phyloP scores from a whole-genome alignment of 495 filamentous ascomycete genomes.

The Aspergillus nanangensis region DNA sequence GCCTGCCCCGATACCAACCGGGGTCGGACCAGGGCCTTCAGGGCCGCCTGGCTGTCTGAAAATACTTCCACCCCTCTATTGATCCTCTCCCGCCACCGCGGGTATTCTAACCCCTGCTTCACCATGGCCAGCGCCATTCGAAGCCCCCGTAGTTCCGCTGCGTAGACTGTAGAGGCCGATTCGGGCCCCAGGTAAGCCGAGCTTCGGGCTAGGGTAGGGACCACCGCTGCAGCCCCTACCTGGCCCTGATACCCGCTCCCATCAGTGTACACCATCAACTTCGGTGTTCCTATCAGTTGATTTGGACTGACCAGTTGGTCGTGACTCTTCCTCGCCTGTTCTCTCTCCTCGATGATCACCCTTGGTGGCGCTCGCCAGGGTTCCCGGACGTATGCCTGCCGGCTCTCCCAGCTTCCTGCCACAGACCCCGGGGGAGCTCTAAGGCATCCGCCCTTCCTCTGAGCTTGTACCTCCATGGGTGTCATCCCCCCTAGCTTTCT shows the following conservation, averaged over 20 bases:
- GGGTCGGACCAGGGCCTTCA: background rate
- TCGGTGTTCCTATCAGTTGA: too few relatives aligned
- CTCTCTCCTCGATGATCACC: slow-evolving; percentile 11
- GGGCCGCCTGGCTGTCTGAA: slow-evolving; percentile 1
- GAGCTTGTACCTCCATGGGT: background rate
- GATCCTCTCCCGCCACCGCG: background rate
- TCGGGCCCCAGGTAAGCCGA: too few relatives aligned
- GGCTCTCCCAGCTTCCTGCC: slow-evolving; percentile 10
- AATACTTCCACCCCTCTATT: background rate
- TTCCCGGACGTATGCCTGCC: slow-evolving; percentile 10
- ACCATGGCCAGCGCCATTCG: too few relatives aligned
- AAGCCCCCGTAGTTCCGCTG: too few relatives aligned
- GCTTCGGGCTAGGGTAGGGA: too few relatives aligned
- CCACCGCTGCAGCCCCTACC: slow-evolving; percentile 3
- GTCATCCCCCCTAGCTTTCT: background rate
- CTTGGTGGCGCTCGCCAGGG: slow-evolving; percentile 12
- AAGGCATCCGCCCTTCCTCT: slow-evolving; percentile 3
- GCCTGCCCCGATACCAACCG: background rate
- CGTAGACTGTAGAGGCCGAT: too few relatives aligned
- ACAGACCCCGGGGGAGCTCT: slow-evolving; percentile 3
- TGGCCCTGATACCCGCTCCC: slow-evolving; percentile 8
- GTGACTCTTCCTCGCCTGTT: slow-evolving; percentile 2
- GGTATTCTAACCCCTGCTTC: too few relatives aligned
- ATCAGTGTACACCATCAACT: slow-evolving; percentile 9
- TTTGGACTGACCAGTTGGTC: background rate